Conservation (phyloP, 2,329 filamentous ascomycete species). For the Penicillium griseofulvum region DNA sequence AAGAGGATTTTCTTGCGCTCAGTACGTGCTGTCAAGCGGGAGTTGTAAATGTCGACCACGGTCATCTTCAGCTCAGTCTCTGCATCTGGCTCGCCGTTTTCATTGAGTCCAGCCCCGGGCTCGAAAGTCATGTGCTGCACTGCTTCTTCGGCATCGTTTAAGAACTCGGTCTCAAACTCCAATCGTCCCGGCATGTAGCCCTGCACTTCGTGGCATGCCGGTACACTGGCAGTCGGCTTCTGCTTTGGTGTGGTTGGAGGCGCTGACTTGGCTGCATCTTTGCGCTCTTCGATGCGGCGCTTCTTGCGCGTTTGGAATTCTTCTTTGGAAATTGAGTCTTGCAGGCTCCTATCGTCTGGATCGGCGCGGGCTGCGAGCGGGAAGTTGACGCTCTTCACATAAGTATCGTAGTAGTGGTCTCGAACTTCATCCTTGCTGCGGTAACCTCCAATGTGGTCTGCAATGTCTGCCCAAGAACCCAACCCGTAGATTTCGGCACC, state of each 20-base stretch:
- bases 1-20: conserved; percentile 97
- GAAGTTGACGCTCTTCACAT: conserved; percentile 78
- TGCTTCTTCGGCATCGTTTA: conserved; percentile 96
- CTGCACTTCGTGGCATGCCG: conserved; percentile 95
- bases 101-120: conserved; percentile 88
- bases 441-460: conserved; percentile 95
- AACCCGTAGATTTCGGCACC: conserved; percentile 94
- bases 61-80: conserved; percentile 98
- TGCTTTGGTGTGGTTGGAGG: conserved; percentile 84
- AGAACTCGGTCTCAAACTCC: conserved; percentile 96
- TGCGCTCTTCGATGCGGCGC: conserved; percentile 84
- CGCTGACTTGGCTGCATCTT: conserved; percentile 80
- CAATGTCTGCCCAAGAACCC: conserved; percentile 96
- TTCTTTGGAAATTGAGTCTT: conserved; percentile 78
- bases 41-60: conserved; percentile 98
- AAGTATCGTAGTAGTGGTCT: conserved; percentile 88
- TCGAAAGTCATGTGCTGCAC: conserved; percentile 99
- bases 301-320: conserved; percentile 94
- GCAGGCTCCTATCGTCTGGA: conserved; percentile 73
- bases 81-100: conserved; percentile 83
- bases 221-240: conserved; percentile 92
- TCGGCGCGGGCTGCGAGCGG: conserved; percentile 84
- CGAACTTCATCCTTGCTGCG: conserved; percentile 92
- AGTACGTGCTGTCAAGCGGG: conserved; percentile 80
- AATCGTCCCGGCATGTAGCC: conserved; percentile 97